Percentiles rank a stretch among this genome's conserved stretches.
Conservation (phyloP, 768 basidiomycete species). For the Phlegmacium glaucopus region DNA sequence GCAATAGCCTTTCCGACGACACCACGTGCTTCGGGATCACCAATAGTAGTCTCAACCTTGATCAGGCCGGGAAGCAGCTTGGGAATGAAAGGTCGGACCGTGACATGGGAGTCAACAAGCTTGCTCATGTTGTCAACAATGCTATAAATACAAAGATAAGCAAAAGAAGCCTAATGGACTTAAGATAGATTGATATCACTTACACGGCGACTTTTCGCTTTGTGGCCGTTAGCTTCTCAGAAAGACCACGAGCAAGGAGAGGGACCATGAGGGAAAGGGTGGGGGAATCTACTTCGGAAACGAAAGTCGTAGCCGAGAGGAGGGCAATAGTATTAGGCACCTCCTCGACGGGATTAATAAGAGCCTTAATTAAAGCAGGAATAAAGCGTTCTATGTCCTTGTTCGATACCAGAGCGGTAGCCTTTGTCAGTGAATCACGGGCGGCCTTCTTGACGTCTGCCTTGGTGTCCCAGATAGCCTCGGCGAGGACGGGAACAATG, state of each 20-base stretch:
- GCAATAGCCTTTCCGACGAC: conserved; percentile 90
- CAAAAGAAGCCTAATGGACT: conserved; percentile 10
- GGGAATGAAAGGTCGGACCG: conserved; percentile 95
- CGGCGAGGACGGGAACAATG: conserved; percentile 90
- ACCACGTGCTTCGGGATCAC: conserved; percentile 96
- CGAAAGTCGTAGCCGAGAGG: conserved; percentile 98
- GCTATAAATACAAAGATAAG: conserved; percentile 37
- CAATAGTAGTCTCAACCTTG: conserved; percentile 93
- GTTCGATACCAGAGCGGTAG: conserved; percentile 93
- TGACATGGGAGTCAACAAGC: conserved; percentile 91
- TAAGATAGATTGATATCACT: conserved; percentile 29
- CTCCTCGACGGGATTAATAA: conserved; percentile 99
- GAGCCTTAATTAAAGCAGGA: conserved; percentile 94
- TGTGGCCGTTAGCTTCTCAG: conserved; percentile 91
- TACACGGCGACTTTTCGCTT: conserved; percentile 98
- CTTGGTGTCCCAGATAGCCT: conserved; percentile 99
- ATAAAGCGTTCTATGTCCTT: conserved; percentile 98
- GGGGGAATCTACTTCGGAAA: conserved; percentile 97
- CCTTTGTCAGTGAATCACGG: conserved; percentile 90
- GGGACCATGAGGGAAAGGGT: conserved; percentile 98
- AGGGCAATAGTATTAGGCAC: conserved; percentile 92
- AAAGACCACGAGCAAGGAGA: conserved; percentile 88
- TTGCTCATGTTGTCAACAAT: conserved; percentile 99
- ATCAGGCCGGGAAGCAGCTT: conserved; percentile 93
- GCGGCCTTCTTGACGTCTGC: conserved; percentile 98